Evolutionary conservation across 75 land plant genomes (phyloP).

Genomic region (Isoetes taiwanensis): DNA sequence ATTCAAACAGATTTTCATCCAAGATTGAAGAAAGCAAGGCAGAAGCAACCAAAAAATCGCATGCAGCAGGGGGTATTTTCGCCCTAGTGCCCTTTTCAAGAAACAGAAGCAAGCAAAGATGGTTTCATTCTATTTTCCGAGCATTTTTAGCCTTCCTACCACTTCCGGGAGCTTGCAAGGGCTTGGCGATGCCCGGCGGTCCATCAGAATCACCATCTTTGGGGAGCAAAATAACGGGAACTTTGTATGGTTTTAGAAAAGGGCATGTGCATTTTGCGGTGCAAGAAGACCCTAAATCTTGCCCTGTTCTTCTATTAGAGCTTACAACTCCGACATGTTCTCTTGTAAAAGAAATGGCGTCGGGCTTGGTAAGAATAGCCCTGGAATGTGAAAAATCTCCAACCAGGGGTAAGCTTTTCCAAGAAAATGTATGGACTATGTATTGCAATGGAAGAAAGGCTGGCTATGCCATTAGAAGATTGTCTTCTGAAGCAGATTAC

Average conservation of each 20-base stretch:
- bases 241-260: constrained; percentile 50
- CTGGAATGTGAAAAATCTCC: constrained; percentile 43
- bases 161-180: too few relatives aligned
- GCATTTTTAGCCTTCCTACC: too few relatives aligned
- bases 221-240: constrained; percentile 44
- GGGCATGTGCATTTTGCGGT: constrained; percentile 69
- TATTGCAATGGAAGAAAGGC: constrained; percentile 27
- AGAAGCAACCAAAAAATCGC: too few relatives aligned
- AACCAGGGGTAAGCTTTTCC: not conserved
- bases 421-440: constrained; percentile 22
- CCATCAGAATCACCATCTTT: too few relatives aligned
- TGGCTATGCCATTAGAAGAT: constrained; percentile 16
- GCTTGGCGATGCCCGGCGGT: too few relatives aligned
- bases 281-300: constrained; percentile 38
- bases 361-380: constrained; percentile 62
- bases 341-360: constrained; percentile 69
- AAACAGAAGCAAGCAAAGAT: too few relatives aligned
- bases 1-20: too few relatives aligned
- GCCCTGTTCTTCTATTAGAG: constrained; percentile 45
- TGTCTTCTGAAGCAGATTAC: constrained; percentile 5
- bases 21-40: too few relatives aligned
- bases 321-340: constrained; percentile 50
- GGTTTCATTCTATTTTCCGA: too few relatives aligned
- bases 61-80: too few relatives aligned
- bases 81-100: too few relatives aligned